Percentiles rank a stretch among this genome's conserved stretches.
Conservation (phyloP, 768 basidiomycete species). For the Boletus patriciae region DNA sequence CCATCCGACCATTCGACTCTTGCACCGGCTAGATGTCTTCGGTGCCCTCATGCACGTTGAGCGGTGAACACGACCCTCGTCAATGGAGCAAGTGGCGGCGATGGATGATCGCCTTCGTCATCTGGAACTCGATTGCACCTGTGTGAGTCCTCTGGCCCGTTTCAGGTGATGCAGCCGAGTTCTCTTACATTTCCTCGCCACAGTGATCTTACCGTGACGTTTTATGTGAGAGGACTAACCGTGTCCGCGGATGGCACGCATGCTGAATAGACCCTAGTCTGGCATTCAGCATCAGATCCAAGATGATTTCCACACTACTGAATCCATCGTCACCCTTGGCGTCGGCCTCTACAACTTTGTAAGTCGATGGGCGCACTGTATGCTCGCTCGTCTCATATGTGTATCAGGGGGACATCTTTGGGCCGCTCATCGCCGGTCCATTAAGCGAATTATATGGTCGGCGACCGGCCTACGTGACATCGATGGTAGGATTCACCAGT, state of each 20-base stretch:
- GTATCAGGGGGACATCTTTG: constrained; percentile 24
- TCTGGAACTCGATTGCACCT: constrained; percentile 33
- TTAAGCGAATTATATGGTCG: constrained; percentile 30
- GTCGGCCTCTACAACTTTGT: constrained; percentile 30
- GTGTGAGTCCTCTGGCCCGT: constrained; percentile 18
- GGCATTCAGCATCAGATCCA: constrained; percentile 31
- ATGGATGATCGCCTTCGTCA: constrained; percentile 29
- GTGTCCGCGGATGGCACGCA: background rate
- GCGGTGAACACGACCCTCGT: constrained; percentile 25
- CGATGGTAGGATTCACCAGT: constrained; percentile 25
- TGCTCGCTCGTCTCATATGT: background rate
- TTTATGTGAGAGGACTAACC: constrained; percentile 22
- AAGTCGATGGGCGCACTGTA: constrained; percentile 1
- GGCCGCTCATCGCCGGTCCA: constrained; percentile 27
- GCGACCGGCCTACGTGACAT: constrained; percentile 21
- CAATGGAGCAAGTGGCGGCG: constrained; percentile 30
- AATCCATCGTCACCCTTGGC: constrained; percentile 26
- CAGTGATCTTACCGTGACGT: constrained; percentile 28
- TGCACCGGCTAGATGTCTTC: constrained; percentile 24
- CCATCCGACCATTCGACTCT: no score
- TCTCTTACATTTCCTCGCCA: background rate
- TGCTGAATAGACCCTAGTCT: constrained; percentile 20
- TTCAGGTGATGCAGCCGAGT: no score
- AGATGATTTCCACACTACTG: constrained; percentile 19
- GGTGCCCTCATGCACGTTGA: constrained; percentile 14